Evolutionary conservation across 805 yeast genomes (phyloP).

Genomic region (Priceomyces melissophilus): DNA sequence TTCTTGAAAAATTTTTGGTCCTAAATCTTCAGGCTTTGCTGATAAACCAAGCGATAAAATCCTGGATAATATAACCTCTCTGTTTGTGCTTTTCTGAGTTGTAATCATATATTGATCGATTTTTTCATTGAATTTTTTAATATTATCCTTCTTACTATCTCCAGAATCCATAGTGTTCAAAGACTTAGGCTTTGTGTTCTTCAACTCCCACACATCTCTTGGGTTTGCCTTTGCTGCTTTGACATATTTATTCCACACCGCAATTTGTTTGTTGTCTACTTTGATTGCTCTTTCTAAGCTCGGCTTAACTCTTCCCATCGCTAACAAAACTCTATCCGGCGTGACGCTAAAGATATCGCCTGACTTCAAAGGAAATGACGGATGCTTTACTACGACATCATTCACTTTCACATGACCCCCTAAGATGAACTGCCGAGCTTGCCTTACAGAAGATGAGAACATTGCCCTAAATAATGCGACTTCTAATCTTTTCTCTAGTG

Average conservation of each 20-base stretch:
- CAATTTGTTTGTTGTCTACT: constrained; percentile 68
- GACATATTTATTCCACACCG: constrained; percentile 73
- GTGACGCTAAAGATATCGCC: constrained; percentile 86
- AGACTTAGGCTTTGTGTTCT: constrained; percentile 39
- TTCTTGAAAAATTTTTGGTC: constrained; percentile 27
- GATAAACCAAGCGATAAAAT: constrained; percentile 33
- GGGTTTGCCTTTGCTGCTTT: constrained; percentile 56
- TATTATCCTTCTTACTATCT: constrained; percentile 12
- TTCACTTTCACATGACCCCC: constrained; percentile 83
- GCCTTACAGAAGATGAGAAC: constrained; percentile 92
- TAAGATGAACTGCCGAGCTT: constrained; percentile 83
- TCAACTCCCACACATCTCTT: constrained; percentile 50
- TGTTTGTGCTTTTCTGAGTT: constrained; percentile 39
- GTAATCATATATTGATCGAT: constrained; percentile 43
- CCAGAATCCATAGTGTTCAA: constrained; percentile 23
- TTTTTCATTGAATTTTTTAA: constrained; percentile 31
- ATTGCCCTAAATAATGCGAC: constrained; percentile 85
- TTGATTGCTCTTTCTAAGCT: constrained; percentile 61
- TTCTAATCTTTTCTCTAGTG: constrained; percentile 84
- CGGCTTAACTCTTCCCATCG: constrained; percentile 85
- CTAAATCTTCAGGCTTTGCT: constrained; percentile 19
- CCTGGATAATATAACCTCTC: constrained; percentile 44
- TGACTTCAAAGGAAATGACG: constrained; percentile 70
- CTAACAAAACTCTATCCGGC: constrained; percentile 81
- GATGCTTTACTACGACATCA: constrained; percentile 73